Evolutionary conservation across 73 alveolate genomes (phyloP), one percentile per base, ranked within the genome.

Genomic region (Paramecium tetraurelia): DNA sequence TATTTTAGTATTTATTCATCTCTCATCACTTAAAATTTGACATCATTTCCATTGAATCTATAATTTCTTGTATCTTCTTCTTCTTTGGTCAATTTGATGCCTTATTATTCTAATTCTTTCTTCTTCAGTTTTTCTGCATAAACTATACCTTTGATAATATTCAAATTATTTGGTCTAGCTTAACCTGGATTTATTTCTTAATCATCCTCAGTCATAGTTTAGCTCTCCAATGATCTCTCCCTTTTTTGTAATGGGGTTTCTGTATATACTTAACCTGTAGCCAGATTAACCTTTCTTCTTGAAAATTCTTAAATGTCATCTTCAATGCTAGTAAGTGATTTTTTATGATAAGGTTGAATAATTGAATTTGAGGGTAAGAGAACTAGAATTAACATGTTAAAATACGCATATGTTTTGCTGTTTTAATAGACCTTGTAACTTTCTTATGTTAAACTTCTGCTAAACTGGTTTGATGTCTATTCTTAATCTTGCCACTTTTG

Each of bases 391-490:
- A 33, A 5, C 5, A 18, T 29, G 22, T 18, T 4, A 35, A 29
- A 16, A 20, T 86, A 86, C 93, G 43, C 93, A 95, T 92, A 33
- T 89, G 86, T 59, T 97, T 93, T 10, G 92, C 77, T 21, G 83
- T 59, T 80, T 86, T 94, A 29, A 96, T 86, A 6, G 94, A 76
- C 46, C 86, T 90, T 27, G 94, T 83, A 1, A 94, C 44, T 53
- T 75, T 89, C 29, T 57, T 94, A 58, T 96, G 92, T 10, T 93
- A 93, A 5, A 85, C 86, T 35, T 93, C 86, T 9, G 94, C 59
- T 2, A 96, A 92, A 24, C 95, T 27, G 0, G 97, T 94, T 63
- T 96, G 87, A 53, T 85, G 88, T 31, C 95, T 83, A 77, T 94
- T 94, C 59, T 69, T 57, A 29, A 96, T 90, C 77, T 92, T 88